Base-by-base conservation (phyloP, 2,329 filamentous ascomycete genomes). In the Exserohilum turcica region DNA sequence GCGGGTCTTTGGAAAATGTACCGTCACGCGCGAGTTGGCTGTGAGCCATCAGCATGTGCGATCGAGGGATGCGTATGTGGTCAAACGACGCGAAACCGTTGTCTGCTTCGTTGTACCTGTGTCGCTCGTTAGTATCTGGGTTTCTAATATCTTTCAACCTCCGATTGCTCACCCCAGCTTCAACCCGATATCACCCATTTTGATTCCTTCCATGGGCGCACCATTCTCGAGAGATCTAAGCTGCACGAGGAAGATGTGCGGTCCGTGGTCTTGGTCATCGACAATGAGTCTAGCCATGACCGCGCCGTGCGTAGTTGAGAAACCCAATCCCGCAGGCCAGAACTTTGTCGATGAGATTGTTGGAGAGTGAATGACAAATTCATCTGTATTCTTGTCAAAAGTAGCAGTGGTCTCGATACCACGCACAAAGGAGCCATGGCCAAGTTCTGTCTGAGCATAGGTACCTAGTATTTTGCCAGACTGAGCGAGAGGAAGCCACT, bases 81-180 rank as follows among this genome's bases (percentile, higher is more conserved):
- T 80, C 63, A 66, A 82, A 81, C 0, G 79, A 72, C 70, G 79
- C 77, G 60, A 80, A 81, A 0, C 77, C 79, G 52, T 80, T 80
- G 49, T 80, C 78, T 73, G 79, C 78, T 1, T 73, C 72, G 29
- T 77, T 75, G 51, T 82, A 82, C 7, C 78, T 60, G 15, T 4
- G 2, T 15, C 16, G 3, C 2, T 9, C 19, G 44, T 51, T 28
- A 53, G 54, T 15, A 5, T n/a, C 75, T 56, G 78, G 5, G 19
- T 7, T 3, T 8, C 6, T 10, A 10, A 13, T 12, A 3, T 27
- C 18, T 28, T 27, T 3, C 3, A 28, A 4, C 0, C 3, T 27
- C 3, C 5, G 12, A n/a, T 48, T 6, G 40, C 49, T 43, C 33
- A 50, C 44, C 50, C 54, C 2, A 50, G 78, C 55, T 82, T 82